Evolutionary conservation across 495 filamentous ascomycete species (phyloP), one percentile per base, ranked within the genome.

Genomic region (Aspergillus kassunensis): DNA sequence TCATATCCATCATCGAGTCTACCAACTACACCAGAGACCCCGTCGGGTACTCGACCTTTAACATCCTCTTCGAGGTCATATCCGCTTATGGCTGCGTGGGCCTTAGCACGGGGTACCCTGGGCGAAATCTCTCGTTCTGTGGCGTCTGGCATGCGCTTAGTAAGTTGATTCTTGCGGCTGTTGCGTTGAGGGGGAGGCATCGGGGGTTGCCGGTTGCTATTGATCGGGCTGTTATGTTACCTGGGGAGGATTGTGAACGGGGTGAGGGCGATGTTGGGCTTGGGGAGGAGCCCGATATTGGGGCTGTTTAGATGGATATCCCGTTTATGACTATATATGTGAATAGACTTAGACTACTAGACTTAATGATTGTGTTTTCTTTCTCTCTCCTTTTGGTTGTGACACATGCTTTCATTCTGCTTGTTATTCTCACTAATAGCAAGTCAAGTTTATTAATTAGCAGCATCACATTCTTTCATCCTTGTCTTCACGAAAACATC

Each of bases 11-110:
- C 54, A 84, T 86, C 49, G 90, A 95, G 61, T 81, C 81, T 3
- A 68, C 70, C 43, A 75, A 87, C 54, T 90, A 86, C 64, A 73
- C 78, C 9, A 59, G 65, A 19, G 76, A 90, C 46, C 89, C 90
- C 0, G 72, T 85, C 15, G 76, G 76, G 1, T 92, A 82, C 70
- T 85, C 82, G 43, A 83, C 89, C 15, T 95, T 95, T 68, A 93
- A 92, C 59, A 79, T 95, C 51, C 75, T 90, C 24, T 96, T 96
- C 61, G 91, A 95, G 58, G 81, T 88, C 18, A 86, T 95, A 1
- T 85, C 80, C 11, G 90, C 81, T 0, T 95, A 95, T 59, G 89
- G 87, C n/a, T 89, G 86, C 59, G 90, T 95, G 5, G 90, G 91
- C 3, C 85, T 95, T 37, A 83, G 77, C 37, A 78, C 90, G 6